phyloP scores from a whole-genome alignment of 192 early-diverging fungal species.

The Backusella psychrophila region DNA sequence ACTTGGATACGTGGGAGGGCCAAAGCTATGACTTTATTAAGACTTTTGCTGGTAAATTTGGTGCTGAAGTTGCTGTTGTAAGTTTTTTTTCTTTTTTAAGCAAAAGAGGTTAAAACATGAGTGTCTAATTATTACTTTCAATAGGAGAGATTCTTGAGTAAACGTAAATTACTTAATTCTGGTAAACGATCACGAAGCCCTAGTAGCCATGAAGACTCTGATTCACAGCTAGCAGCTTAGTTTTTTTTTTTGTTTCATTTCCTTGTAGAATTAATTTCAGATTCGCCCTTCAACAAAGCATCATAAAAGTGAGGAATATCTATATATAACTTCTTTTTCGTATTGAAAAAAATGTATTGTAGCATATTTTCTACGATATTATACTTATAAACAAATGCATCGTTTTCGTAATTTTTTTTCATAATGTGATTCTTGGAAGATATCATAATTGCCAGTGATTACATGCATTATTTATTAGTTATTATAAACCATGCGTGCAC shows the following conservation, averaged over 20 bases:
- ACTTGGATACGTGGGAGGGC: slow-evolving; percentile 69
- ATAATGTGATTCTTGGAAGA: too few relatives aligned
- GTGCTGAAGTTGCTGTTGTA: slow-evolving; percentile 53
- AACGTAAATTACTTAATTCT: slow-evolving; percentile 1
- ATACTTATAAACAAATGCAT: not conserved
- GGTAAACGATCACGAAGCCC: not conserved
- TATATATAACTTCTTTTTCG: not conserved
- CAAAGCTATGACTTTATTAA: slow-evolving; percentile 70
- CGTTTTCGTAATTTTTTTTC: not conserved
- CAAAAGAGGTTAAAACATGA: not conserved
- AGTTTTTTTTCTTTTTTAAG: not conserved
- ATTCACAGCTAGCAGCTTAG: not conserved
- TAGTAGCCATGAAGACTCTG: not conserved
- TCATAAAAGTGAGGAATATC: not conserved
- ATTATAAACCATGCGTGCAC: too few relatives aligned
- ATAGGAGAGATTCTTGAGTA: slow-evolving; percentile 10
- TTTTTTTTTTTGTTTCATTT: not conserved
- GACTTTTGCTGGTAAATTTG: slow-evolving; percentile 67
- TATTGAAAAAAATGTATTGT: not conserved
- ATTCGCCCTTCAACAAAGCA: not conserved
- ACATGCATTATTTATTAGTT: too few relatives aligned
- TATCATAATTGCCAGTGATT: too few relatives aligned
- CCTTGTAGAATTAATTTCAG: not conserved
- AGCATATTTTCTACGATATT: not conserved
- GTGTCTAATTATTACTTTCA: not conserved